Percentiles rank a stretch among this genome's conserved stretches.
These are phyloP conservation scores for Apophysomyces trapeziformis DNA, from an alignment of 371 early-diverging fungal species.

Conservation along the genomic window DNA sequence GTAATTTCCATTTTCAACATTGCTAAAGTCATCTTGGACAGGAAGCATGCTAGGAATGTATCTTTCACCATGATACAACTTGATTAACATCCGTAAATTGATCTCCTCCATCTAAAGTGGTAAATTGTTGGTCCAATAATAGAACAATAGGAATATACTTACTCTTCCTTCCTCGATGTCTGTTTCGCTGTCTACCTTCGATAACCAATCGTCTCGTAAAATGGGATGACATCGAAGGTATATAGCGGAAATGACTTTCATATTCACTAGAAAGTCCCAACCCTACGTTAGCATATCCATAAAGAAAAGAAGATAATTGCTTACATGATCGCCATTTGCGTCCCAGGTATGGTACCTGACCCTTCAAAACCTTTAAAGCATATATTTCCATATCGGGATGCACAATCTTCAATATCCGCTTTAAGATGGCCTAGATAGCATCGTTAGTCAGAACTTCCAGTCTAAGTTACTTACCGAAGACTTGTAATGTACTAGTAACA, in stretches of 20 bases:
- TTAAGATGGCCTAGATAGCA: constrained; percentile 64
- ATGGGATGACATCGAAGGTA: constrained; percentile 70
- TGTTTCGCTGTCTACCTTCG: constrained; percentile 66
- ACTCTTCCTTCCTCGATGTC: constrained; percentile 79
- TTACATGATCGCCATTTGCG: constrained; percentile 81
- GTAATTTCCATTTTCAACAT: constrained; percentile 11
- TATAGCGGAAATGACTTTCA: constrained; percentile 82
- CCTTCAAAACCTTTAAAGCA: constrained; percentile 79
- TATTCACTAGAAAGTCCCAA: constrained; percentile 55
- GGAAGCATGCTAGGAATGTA: constrained; percentile 57
- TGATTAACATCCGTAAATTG: constrained; percentile 63
- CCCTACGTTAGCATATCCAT: not conserved
- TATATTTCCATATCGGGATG: constrained; percentile 72
- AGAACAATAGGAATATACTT: constrained; percentile 12
- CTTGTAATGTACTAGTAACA: constrained; percentile 85
- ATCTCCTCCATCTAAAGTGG: constrained; percentile 61
- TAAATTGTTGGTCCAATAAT: not conserved
- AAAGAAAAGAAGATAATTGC: constrained; percentile 6
- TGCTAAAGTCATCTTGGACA: constrained; percentile 29
- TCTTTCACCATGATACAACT: constrained; percentile 65
- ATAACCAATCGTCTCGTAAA: constrained; percentile 76
- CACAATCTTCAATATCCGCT: constrained; percentile 72
- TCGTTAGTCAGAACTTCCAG: not conserved
- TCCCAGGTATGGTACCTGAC: constrained; percentile 80
- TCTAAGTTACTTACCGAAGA: constrained; percentile 57